A percentile compares a stretch with the other conserved stretches of the same genome.
These are phyloP conservation scores for Penicillium manginii DNA, from an alignment of 495 filamentous ascomycete genomes.

Conservation along the genomic window DNA sequence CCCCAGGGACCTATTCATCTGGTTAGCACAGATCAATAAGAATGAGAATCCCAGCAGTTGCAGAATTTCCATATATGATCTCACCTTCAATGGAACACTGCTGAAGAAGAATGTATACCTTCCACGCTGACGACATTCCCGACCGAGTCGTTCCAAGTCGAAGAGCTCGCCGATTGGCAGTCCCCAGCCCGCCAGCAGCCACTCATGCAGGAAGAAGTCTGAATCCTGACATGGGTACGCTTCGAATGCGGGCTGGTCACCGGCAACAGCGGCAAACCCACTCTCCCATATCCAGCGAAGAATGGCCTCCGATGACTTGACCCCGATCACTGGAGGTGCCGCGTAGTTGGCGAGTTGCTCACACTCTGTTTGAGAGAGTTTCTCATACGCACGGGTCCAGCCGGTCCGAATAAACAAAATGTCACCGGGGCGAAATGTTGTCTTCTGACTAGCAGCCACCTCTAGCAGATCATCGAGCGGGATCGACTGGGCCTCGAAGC, in stretches of 20 bases:
- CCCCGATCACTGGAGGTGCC: constrained; percentile 23
- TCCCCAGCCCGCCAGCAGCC: constrained; percentile 18
- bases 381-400: constrained; percentile 30
- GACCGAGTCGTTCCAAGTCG: constrained; percentile 50
- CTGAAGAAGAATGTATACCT: constrained; percentile 48
- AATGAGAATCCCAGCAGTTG: neutral
- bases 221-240: constrained; percentile 18
- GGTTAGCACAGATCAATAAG: neutral
- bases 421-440: constrained; percentile 27
- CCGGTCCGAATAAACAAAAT: constrained; percentile 35
- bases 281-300: constrained; percentile 36
- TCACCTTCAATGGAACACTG: constrained; percentile 35
- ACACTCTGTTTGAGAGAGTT: constrained; percentile 19
- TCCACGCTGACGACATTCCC: constrained; percentile 45
- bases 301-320: constrained; percentile 27
- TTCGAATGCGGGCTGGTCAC: constrained; percentile 34
- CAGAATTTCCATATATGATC: neutral
- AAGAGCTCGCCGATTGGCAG: constrained; percentile 25
- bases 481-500: constrained; percentile 35
- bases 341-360: constrained; percentile 24
- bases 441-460: constrained; percentile 24
- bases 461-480: constrained; percentile 32
- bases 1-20: constrained; percentile 40
- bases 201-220: constrained; percentile 15
- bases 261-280: constrained; percentile 32